phyloP scores from a whole-genome alignment of 257 asterid genomes.

The Capsicum pubescens region DNA sequence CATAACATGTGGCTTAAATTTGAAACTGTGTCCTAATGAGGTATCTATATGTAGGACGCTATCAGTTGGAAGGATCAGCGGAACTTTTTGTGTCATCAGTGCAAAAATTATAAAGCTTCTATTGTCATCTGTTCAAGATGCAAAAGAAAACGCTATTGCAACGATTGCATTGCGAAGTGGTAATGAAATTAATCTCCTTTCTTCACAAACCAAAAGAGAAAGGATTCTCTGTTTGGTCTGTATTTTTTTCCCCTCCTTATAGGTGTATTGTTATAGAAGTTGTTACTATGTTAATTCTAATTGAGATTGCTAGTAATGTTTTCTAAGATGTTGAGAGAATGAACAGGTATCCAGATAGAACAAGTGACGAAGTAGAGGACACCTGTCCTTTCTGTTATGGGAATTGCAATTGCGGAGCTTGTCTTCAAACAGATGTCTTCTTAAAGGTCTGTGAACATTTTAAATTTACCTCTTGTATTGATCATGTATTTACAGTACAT shows the following conservation, averaged over 20 bases:
- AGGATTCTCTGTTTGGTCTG: conserved; percentile 11
- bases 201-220: conserved; percentile 22
- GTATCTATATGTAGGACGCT: conserved; percentile 49
- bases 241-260: not conserved
- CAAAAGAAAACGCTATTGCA: conserved; percentile 68
- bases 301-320: not conserved
- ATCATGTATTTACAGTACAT: conserved; percentile 3
- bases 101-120: conserved; percentile 45
- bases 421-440: conserved; percentile 58
- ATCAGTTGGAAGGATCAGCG: conserved; percentile 40
- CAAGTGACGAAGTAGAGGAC: conserved; percentile 51
- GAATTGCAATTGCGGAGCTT: conserved; percentile 75
- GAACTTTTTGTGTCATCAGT: conserved; percentile 66
- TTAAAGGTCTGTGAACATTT: conserved; percentile 46
- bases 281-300: not conserved
- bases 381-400: conserved; percentile 75
- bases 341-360: conserved; percentile 73
- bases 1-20: conserved; percentile 24
- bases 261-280: not conserved
- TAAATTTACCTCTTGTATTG: conserved; percentile 20
- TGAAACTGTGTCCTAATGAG: conserved; percentile 27
- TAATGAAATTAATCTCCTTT: conserved; percentile 33
- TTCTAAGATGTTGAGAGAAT: conserved; percentile 25
- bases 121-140: conserved; percentile 63
- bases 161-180: conserved; percentile 72